Evolutionary conservation across 345 rosid genomes (phyloP).

Genomic region (Pistacia integerrima): DNA sequence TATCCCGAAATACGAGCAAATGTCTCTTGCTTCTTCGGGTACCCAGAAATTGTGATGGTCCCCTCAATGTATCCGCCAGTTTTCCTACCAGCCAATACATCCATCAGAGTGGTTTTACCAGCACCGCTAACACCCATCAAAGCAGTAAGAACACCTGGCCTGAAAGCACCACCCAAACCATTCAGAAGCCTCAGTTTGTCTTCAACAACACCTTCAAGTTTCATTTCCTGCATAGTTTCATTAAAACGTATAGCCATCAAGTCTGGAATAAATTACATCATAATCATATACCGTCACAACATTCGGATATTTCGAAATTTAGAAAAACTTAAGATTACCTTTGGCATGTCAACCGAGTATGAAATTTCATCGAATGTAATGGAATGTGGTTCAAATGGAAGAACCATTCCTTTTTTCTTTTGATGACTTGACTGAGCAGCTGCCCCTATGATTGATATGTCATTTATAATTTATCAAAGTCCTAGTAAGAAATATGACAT

Average conservation of each 20-base stretch:
- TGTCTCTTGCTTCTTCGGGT: slow-evolving; percentile 59
- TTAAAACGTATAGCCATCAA: neutral
- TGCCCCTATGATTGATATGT: slow-evolving; percentile 21
- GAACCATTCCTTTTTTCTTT: slow-evolving; percentile 72
- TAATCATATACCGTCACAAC: neutral
- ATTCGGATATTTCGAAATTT: neutral
- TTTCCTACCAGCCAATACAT: slow-evolving; percentile 61
- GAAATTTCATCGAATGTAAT: slow-evolving; percentile 56
- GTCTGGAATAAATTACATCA: neutral
- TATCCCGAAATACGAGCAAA: slow-evolving; percentile 60
- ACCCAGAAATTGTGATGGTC: slow-evolving; percentile 48
- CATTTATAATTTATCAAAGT: neutral
- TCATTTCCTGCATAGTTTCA: slow-evolving; percentile 50
- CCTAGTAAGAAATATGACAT: neutral
- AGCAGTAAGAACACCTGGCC: slow-evolving; percentile 65
- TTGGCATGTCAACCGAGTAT: slow-evolving; percentile 83
- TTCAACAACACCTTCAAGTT: slow-evolving; percentile 36
- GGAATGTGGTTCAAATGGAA: slow-evolving; percentile 77
- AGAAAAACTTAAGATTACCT: slow-evolving; percentile 35
- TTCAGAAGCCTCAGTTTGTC: slow-evolving; percentile 50
- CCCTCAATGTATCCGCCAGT: slow-evolving; percentile 57
- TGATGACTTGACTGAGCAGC: slow-evolving; percentile 10
- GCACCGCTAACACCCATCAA: slow-evolving; percentile 63
- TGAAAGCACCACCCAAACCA: slow-evolving; percentile 52
- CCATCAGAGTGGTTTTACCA: slow-evolving; percentile 64